phyloP scores from a whole-genome alignment of 2,329 filamentous ascomycete genomes.

The Neoascochyta sp. region DNA sequence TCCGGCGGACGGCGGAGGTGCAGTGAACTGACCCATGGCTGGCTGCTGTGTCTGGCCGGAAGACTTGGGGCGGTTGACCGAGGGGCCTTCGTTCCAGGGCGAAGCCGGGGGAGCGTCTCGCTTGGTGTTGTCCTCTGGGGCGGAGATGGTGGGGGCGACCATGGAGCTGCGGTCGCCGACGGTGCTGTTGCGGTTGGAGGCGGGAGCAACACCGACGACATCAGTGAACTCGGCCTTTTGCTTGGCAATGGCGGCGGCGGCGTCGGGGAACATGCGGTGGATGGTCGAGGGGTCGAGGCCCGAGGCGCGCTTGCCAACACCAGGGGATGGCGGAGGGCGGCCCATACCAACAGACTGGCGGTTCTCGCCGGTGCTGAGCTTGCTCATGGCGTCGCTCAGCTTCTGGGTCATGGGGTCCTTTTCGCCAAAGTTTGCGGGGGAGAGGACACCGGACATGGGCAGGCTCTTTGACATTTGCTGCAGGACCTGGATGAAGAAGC shows the following conservation, averaged over 20 bases:
- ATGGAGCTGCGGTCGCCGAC: slow-evolving; percentile 76
- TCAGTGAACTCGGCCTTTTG: slow-evolving; percentile 98
- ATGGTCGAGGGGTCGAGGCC: slow-evolving; percentile 91
- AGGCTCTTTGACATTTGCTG: slow-evolving; percentile 99
- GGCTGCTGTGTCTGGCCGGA: slow-evolving; percentile 59
- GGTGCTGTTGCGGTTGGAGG: slow-evolving; percentile 89
- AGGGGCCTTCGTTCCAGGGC: slow-evolving; percentile 65
- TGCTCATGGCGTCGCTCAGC: slow-evolving; percentile 93
- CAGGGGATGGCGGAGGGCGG: slow-evolving; percentile 71
- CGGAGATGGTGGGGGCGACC: slow-evolving; percentile 69
- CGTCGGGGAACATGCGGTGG: slow-evolving; percentile 98
- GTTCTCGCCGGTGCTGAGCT: slow-evolving; percentile 81
- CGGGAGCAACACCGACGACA: slow-evolving; percentile 82
- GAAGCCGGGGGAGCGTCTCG: slow-evolving; percentile 66
- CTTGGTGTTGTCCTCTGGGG: slow-evolving; percentile 60
- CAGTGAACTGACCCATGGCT: slow-evolving; percentile 86
- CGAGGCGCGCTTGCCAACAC: slow-evolving; percentile 76
- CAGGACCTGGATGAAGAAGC: slow-evolving; percentile 97
- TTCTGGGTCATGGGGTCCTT: slow-evolving; percentile 98
- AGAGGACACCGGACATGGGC: slow-evolving; percentile 92
- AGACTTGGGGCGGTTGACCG: slow-evolving; percentile 66
- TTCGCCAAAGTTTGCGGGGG: slow-evolving; percentile 87
- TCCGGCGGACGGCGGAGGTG: slow-evolving; percentile 71
- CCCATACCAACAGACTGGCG: slow-evolving; percentile 76
- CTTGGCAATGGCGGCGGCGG: slow-evolving; percentile 94